phyloP scores from a whole-genome alignment of 2,329 filamentous ascomycete genomes.

The Colletotrichum magnum region DNA sequence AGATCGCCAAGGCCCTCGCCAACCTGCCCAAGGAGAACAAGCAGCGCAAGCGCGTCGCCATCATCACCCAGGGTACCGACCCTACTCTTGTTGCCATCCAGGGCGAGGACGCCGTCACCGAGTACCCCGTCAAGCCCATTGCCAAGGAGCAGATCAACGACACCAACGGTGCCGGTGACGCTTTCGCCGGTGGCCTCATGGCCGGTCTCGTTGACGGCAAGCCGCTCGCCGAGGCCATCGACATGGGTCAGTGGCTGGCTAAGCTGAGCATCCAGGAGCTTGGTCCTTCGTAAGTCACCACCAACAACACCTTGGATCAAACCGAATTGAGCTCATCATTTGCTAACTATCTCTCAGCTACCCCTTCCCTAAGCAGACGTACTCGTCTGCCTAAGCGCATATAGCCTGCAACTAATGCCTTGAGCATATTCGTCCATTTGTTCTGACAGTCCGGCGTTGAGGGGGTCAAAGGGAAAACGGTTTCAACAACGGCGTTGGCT shows the following conservation, averaged over 20 bases:
- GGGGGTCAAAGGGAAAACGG: slow-evolving; percentile 57
- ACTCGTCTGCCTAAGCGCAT: slow-evolving; percentile 62
- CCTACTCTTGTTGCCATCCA: slow-evolving; percentile 88
- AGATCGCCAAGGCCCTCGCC: slow-evolving; percentile 88
- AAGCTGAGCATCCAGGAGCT: slow-evolving; percentile 94
- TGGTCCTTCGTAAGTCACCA: slow-evolving; percentile 86
- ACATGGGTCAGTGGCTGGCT: slow-evolving; percentile 97
- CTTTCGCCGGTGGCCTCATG: slow-evolving; percentile 94
- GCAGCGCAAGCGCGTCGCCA: slow-evolving; percentile 85
- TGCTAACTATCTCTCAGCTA: slow-evolving; percentile 65
- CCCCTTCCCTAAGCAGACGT: slow-evolving; percentile 86
- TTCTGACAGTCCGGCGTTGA: slow-evolving; percentile 57
- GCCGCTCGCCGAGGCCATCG: slow-evolving; percentile 81
- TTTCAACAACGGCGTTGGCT: slow-evolving; percentile 69
- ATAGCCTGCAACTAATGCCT: slow-evolving; percentile 39
- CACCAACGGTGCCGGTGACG: slow-evolving; percentile 97
- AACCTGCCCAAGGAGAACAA: slow-evolving; percentile 93
- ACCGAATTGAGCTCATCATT: slow-evolving; percentile 23
- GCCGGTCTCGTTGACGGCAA: slow-evolving; percentile 91
- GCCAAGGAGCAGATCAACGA: slow-evolving; percentile 86
- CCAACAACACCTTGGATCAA: background rate
- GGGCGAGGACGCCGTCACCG: slow-evolving; percentile 77
- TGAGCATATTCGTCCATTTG: slow-evolving; percentile 36
- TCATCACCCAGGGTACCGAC: slow-evolving; percentile 95
- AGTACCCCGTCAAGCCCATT: slow-evolving; percentile 87